Evolutionary conservation across 768 basidiomycete species (phyloP), one percentile per base, ranked within the genome.

Genomic region (Collybiopsis luxurians): DNA sequence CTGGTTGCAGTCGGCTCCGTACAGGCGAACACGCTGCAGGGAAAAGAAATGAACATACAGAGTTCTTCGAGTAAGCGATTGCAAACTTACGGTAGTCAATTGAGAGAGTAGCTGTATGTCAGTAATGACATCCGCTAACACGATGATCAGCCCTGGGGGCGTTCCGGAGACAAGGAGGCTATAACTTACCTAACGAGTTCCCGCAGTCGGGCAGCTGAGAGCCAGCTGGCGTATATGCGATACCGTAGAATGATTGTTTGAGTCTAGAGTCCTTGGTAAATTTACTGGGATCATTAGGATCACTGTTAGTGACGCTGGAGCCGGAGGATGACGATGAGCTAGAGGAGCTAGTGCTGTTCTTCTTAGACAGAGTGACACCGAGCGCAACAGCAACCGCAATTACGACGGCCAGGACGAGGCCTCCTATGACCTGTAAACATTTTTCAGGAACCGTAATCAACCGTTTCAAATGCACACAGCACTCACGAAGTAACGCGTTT

Each of bases 1-100:
- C 68, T 90, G 87, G 67, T 93, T 92, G 68, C 90, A 93, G 70
- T 93, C 90, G 30, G 91, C 84, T 42, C 93, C 93, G 67, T 95
- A 96, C 38, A 95, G 75, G 64, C 90, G 89, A 59, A 93, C 75
- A 54, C 84, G 86, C 54, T 55, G 36, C 3, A 45, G n/a, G n/a
- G n/a, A n/a, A n/a, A n/a, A n/a, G n/a, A n/a, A n/a, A n/a, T n/a
- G n/a, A n/a, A n/a, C n/a, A n/a, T n/a, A 36, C 26, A 27, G 19
- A 23, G 24, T n/a, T 13, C 7, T 24, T 5, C 34, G 17, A 10
- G 31, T 34, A 23, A 30, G 44, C n/a, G 19, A 7, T 13, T 4
- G 27, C 10, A 12, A 36, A 21, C 44, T 55, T n/a, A 55, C 54
- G 83, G 81, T 84, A 1, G 93, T 96, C 42, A 96, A 70, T 73